phyloP scores from a whole-genome alignment of 2,329 filamentous ascomycete species.

The Zalaria obscura region DNA sequence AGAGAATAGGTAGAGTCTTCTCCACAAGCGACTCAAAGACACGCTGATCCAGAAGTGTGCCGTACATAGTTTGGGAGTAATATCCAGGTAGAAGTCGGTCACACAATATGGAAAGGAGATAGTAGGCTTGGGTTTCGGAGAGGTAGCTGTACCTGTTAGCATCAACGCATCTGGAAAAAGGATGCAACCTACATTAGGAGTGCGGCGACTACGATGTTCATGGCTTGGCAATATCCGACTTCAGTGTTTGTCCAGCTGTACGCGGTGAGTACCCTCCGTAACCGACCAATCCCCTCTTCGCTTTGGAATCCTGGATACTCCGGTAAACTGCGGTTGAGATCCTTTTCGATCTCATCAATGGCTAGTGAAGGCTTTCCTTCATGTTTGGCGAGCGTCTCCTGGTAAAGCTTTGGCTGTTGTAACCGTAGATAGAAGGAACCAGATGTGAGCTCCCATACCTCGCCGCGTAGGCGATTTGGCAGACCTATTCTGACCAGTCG shows the following conservation, averaged over 20 bases:
- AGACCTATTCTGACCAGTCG: slow-evolving; percentile 92
- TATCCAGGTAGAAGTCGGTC: slow-evolving; percentile 89
- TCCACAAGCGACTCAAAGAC: slow-evolving; percentile 98
- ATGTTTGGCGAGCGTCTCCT: slow-evolving; percentile 71
- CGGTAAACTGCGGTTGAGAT: slow-evolving; percentile 86
- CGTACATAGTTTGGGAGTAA: slow-evolving; percentile 99
- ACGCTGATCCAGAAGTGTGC: slow-evolving; percentile 87
- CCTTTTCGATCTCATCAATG: slow-evolving; percentile 98
- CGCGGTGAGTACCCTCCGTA: slow-evolving; percentile 82
- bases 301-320: slow-evolving; percentile 97
- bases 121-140: slow-evolving; percentile 93
- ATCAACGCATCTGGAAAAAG: slow-evolving; percentile 1
- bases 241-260: slow-evolving; percentile 96
- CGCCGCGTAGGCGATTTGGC: slow-evolving; percentile 81
- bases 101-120: slow-evolving; percentile 78
- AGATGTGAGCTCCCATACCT: slow-evolving; percentile 91
- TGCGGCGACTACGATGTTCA: slow-evolving; percentile 99
- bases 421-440: slow-evolving; percentile 81
- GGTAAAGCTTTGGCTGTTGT: slow-evolving; percentile 70
- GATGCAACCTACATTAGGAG: slow-evolving; percentile 56
- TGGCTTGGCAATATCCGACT: slow-evolving; percentile 96
- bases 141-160: slow-evolving; percentile 52
- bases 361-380: slow-evolving; percentile 80
- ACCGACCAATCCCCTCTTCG: slow-evolving; percentile 80
- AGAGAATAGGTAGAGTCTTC: slow-evolving; percentile 94